Evolutionary conservation across 2,329 filamentous ascomycete species (phyloP).

Genomic region (Akanthomyces dipterigenus): DNA sequence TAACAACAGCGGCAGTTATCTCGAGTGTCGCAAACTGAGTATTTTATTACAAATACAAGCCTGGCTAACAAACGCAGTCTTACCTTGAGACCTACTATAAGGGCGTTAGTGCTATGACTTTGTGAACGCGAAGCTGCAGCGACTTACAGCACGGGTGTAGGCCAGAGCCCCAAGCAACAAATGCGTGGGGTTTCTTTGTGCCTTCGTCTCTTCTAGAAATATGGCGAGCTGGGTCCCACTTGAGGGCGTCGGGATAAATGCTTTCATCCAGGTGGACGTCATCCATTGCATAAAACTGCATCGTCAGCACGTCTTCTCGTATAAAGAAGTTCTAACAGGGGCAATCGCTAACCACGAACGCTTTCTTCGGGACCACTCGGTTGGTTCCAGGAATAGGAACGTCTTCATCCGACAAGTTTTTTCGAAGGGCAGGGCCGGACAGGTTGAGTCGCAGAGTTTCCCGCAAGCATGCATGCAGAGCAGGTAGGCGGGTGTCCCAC

Average conservation of each 20-base stretch:
- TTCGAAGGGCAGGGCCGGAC: slow-evolving; percentile 42
- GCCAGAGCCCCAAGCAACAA: slow-evolving; percentile 30
- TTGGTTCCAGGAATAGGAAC: slow-evolving; percentile 37
- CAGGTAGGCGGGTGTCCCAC: slow-evolving; percentile 49
- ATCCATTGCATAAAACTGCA: slow-evolving; percentile 33
- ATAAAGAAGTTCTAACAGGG: too few relatives aligned
- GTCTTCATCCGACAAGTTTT: slow-evolving; percentile 40
- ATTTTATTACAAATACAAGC: background rate
- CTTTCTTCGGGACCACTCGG: slow-evolving; percentile 42
- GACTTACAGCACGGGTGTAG: slow-evolving; percentile 29
- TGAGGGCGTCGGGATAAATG: slow-evolving; percentile 40
- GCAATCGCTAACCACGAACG: slow-evolving; percentile 31
- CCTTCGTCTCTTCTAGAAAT: slow-evolving; percentile 41
- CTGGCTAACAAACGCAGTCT: background rate
- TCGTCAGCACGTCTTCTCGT: background rate
- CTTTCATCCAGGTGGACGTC: slow-evolving; percentile 42
- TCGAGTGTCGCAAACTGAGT: slow-evolving; percentile 46
- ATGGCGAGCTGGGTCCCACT: slow-evolving; percentile 46
- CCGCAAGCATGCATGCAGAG: slow-evolving; percentile 43
- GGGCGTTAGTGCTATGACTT: background rate
- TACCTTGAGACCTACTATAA: background rate
- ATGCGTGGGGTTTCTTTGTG: slow-evolving; percentile 22
- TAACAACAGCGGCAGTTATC: slow-evolving; percentile 40
- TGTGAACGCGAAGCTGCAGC: background rate
- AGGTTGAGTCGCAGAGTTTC: slow-evolving; percentile 47